A percentile compares a stretch with the other conserved stretches of the same genome.
Evolutionary conservation across 106 monocot species (phyloP).

Genomic region (Allium sativum): DNA sequence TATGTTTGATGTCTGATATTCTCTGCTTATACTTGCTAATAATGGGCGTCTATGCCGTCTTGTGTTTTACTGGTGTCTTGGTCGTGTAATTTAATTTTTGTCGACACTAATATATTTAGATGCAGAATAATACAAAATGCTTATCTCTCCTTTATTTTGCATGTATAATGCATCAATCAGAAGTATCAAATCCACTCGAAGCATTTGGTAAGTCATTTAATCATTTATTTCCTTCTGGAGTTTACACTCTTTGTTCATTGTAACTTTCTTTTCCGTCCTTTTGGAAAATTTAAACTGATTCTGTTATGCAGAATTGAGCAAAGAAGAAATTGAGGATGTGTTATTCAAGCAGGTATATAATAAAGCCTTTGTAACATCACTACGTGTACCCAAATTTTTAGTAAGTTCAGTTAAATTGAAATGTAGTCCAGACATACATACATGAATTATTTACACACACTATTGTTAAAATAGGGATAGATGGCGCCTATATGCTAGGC

Average conservation of each 20-base stretch:
- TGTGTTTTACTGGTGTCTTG: neutral
- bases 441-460: too few relatives aligned
- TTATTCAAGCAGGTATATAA: constrained; percentile 68
- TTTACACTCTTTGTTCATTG: neutral
- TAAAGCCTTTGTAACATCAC: too few relatives aligned
- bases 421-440: neutral
- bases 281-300: constrained; percentile 1
- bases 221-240: neutral
- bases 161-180: constrained; percentile 24
- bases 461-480: too few relatives aligned
- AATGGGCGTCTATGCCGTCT: too few relatives aligned
- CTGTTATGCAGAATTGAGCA: constrained; percentile 43
- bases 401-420: neutral
- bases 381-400: neutral
- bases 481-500: too few relatives aligned
- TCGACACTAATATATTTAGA: neutral
- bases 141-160: neutral
- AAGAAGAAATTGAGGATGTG: constrained; percentile 70
- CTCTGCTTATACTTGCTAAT: too few relatives aligned
- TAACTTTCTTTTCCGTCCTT: neutral
- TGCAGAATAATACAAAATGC: neutral
- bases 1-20: too few relatives aligned
- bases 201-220: constrained; percentile 47
- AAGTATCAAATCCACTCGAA: constrained; percentile 37
- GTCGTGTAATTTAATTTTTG: neutral